These are phyloP conservation scores for Begonia masoniana DNA, from an alignment of 306 rosid genomes.

Conservation along the genomic window DNA sequence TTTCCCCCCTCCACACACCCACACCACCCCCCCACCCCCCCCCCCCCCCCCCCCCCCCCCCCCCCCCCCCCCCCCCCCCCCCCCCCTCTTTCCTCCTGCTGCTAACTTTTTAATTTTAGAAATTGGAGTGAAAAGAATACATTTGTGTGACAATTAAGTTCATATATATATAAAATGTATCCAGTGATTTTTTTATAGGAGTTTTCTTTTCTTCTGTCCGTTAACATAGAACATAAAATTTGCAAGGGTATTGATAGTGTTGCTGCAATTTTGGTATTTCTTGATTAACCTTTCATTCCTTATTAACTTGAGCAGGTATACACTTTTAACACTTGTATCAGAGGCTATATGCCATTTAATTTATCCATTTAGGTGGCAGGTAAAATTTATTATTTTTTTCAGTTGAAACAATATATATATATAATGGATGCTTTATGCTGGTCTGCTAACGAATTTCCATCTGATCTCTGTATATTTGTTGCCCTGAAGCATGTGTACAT, in stretches of 20 bases:
- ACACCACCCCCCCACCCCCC: no score
- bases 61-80: no score
- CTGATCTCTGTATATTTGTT: constrained; percentile 40
- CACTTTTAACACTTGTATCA: constrained; percentile 79
- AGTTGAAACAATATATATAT: neutral
- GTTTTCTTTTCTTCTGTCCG: no score
- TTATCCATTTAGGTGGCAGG: constrained; percentile 99
- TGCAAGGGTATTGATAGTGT: neutral
- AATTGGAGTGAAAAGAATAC: no score
- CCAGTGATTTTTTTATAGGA: neutral
- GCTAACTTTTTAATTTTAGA: no score
- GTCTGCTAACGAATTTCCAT: constrained; percentile 20
- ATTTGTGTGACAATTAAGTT: no score
- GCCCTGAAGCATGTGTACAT: constrained; percentile 93
- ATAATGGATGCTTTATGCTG: constrained; percentile 7
- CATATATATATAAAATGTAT: neutral
- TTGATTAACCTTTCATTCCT: neutral
- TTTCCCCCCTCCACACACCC: no score
- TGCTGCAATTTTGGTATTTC: neutral
- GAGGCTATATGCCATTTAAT: constrained; percentile 96
- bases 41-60: no score
- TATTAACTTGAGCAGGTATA: constrained; percentile 55
- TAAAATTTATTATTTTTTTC: constrained; percentile 20
- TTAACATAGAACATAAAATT: no score
- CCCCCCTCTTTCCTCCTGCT: no score